phyloP scores from a whole-genome alignment of 805 yeast species.

The Ogataea methanolica region DNA sequence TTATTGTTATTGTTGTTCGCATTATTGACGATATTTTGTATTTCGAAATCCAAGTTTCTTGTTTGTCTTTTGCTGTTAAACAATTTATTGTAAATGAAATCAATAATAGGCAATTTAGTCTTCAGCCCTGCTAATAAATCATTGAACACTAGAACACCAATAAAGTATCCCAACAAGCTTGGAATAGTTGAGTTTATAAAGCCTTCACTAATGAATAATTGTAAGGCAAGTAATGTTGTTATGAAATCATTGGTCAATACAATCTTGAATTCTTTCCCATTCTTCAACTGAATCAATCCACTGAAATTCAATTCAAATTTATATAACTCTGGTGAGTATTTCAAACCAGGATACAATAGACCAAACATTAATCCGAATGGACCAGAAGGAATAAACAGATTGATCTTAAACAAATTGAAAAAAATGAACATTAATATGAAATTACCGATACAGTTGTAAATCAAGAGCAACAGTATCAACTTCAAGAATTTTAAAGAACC shows the following conservation, averaged over 20 bases:
- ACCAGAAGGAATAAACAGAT: slow-evolving; percentile 42
- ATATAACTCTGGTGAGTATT: slow-evolving; percentile 37
- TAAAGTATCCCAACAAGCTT: slow-evolving; percentile 37
- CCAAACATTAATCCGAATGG: slow-evolving; percentile 37
- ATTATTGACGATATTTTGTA: slow-evolving; percentile 11
- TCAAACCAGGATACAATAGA: slow-evolving; percentile 35
- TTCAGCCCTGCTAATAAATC: slow-evolving; percentile 40
- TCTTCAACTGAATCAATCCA: slow-evolving; percentile 17
- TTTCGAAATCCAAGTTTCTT: slow-evolving; percentile 8
- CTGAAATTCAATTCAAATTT: slow-evolving; percentile 33
- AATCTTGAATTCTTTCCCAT: slow-evolving; percentile 14
- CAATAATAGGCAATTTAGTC: slow-evolving; percentile 19
- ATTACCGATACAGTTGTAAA: slow-evolving; percentile 43
- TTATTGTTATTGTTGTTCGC: slow-evolving; percentile 4
- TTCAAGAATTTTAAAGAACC: slow-evolving; percentile 54
- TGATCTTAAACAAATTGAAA: slow-evolving; percentile 29
- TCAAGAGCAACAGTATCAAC: slow-evolving; percentile 36
- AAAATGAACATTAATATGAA: slow-evolving; percentile 29
- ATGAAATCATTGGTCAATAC: slow-evolving; percentile 31
- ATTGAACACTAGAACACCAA: slow-evolving; percentile 40
- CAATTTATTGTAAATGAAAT: slow-evolving; percentile 12
- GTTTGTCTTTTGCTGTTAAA: slow-evolving; percentile 3
- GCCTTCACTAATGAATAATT: slow-evolving; percentile 43
- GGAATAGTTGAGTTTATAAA: slow-evolving; percentile 32
- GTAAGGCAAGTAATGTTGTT: slow-evolving; percentile 25